Percentiles rank a stretch among this genome's conserved stretches.
Evolutionary conservation across 352 stramenopile species (phyloP).

Genomic region (Pythium sukuiense): DNA sequence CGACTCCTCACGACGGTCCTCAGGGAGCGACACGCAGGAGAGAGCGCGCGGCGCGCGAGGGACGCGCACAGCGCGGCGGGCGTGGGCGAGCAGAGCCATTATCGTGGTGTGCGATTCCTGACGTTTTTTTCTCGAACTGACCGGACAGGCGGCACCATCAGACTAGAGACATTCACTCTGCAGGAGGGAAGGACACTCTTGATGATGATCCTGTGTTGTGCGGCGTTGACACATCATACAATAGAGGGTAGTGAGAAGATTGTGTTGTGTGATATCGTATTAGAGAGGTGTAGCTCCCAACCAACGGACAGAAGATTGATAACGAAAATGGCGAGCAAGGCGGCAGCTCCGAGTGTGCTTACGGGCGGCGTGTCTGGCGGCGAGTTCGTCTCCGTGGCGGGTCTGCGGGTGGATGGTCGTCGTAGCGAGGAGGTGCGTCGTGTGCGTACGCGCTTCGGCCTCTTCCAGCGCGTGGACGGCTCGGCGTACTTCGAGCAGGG

Average conservation of each 20-base stretch:
- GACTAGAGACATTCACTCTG: slow-evolving; percentile 6
- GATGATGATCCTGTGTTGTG: neutral
- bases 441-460: slow-evolving; percentile 78
- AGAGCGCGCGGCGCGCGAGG: slow-evolving; percentile 9
- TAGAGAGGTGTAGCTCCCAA: neutral
- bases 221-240: neutral
- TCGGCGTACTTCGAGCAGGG: slow-evolving; percentile 88
- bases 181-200: neutral
- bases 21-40: neutral
- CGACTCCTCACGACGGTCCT: neutral
- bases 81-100: slow-evolving; percentile 7
- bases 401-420: slow-evolving; percentile 81
- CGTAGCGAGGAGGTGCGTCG: slow-evolving; percentile 83
- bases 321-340: slow-evolving; percentile 55
- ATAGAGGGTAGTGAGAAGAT: neutral
- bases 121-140: slow-evolving; percentile 1
- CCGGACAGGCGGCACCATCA: neutral
- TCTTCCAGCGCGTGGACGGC: slow-evolving; percentile 86
- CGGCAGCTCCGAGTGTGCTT: slow-evolving; percentile 56
- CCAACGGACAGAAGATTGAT: neutral
- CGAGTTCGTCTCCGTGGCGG: slow-evolving; percentile 84
- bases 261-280: neutral
- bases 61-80: slow-evolving; percentile 16
- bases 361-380: slow-evolving; percentile 49
- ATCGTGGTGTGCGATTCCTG: neutral